phyloP scores from a whole-genome alignment of 1,139 yeast species.

The Geotrichum reessii region DNA sequence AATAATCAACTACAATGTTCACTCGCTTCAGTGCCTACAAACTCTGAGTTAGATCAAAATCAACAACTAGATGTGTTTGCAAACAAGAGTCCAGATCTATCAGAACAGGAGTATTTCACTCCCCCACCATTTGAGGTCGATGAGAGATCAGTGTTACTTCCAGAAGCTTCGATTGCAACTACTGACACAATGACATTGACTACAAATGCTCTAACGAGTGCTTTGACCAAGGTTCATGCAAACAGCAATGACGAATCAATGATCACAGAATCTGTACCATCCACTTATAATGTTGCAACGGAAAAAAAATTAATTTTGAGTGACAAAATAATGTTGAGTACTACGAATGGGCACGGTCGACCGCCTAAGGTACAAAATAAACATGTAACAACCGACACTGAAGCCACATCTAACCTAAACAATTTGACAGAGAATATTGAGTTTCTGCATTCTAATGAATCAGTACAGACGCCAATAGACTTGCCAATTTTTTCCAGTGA shows the following conservation, averaged over 20 bases:
- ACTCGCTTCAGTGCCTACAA: not conserved
- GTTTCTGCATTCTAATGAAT: too few relatives aligned
- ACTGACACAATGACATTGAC: too few relatives aligned
- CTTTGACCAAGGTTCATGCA: not conserved
- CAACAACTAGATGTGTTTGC: not conserved
- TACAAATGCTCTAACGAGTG: not conserved
- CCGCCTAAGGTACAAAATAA: not conserved
- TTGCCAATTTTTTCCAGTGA: too few relatives aligned
- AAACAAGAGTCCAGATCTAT: not conserved
- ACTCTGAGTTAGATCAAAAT: not conserved
- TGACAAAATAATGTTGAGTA: too few relatives aligned
- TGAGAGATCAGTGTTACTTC: not conserved
- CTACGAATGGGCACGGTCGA: not conserved
- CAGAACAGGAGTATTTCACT: not conserved
- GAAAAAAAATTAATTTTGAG: too few relatives aligned
- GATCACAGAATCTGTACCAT: not conserved
- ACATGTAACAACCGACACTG: not conserved
- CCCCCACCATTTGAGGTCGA: not conserved
- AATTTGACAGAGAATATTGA: not conserved
- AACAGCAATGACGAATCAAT: not conserved
- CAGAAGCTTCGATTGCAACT: not conserved
- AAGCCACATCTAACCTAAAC: not conserved
- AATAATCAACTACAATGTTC: not conserved
- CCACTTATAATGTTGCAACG: too few relatives aligned
- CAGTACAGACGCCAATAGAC: too few relatives aligned